Percentiles rank a stretch among this genome's conserved stretches.
These are phyloP conservation scores for Polytrichum commune DNA, from an alignment of 225 moss, liverwort and hornwort species.

Conservation along the genomic window DNA sequence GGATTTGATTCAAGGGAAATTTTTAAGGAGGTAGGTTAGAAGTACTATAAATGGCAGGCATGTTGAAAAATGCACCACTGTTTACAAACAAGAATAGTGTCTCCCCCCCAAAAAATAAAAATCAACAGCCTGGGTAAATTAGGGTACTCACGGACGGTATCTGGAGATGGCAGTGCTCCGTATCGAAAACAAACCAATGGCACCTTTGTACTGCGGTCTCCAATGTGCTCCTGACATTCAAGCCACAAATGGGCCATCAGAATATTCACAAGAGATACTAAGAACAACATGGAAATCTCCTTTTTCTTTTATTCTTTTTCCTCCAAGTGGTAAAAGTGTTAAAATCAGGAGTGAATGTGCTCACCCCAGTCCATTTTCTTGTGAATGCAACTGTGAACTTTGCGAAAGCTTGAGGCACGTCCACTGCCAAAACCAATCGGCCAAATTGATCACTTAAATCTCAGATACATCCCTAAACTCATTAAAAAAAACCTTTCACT, in stretches of 20 bases:
- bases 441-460: background rate
- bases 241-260: background rate
- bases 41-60: background rate
- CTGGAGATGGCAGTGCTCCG: constrained; percentile 55
- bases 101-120: background rate
- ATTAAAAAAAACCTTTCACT: no score
- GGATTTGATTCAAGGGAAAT: no score
- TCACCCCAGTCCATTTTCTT: constrained; percentile 55
- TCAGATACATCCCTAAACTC: no score
- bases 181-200: constrained; percentile 61
- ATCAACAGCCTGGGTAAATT: background rate
- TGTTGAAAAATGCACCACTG: background rate
- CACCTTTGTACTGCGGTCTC: constrained; percentile 14
- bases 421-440: constrained; percentile 28
- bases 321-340: background rate
- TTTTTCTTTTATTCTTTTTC: background rate
- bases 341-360: background rate
- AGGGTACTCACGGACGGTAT: constrained; percentile 32
- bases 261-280: background rate
- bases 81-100: background rate
- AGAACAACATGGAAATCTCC: background rate
- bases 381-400: constrained; percentile 35
- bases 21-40: no score
- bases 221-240: constrained; percentile 29
- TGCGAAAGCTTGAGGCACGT: constrained; percentile 54